Conservation (phyloP, 768 basidiomycete species). For the Obba rivulosa region DNA sequence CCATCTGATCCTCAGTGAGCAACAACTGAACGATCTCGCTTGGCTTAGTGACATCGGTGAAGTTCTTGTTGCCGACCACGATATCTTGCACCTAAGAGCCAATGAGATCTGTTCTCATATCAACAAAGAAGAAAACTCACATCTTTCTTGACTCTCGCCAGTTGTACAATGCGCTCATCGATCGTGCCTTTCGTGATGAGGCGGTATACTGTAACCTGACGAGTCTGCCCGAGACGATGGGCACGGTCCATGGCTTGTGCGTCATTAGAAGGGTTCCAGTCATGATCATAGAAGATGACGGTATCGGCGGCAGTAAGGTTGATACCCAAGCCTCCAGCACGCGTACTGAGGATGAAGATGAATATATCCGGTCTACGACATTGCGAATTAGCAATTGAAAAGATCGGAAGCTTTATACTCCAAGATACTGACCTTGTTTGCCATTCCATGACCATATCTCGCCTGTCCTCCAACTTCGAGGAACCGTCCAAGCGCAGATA, state of each 20-base stretch:
- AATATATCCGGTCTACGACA: slow-evolving; percentile 76
- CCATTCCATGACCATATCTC: slow-evolving; percentile 99
- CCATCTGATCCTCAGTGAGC: slow-evolving; percentile 91
- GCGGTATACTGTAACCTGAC: slow-evolving; percentile 95
- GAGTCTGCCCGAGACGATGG: slow-evolving; percentile 93
- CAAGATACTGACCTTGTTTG: slow-evolving; percentile 71
- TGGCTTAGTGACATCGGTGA: slow-evolving; percentile 89
- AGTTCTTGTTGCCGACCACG: slow-evolving; percentile 94
- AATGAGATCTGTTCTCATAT: slow-evolving; percentile 5
- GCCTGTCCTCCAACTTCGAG: slow-evolving; percentile 89
- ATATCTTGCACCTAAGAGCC: slow-evolving; percentile 90
- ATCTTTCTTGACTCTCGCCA: slow-evolving; percentile 96
- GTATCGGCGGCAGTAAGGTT: slow-evolving; percentile 96
- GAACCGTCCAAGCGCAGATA: slow-evolving; percentile 91
- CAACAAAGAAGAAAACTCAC: slow-evolving; percentile 36
- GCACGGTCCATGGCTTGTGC: slow-evolving; percentile 99
- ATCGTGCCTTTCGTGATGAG: slow-evolving; percentile 92
- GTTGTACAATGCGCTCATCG: slow-evolving; percentile 94
- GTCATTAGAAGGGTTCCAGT: slow-evolving; percentile 97
- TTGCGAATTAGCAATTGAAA: too few species aligned
- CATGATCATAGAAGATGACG: slow-evolving; percentile 91
- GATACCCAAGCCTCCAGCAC: slow-evolving; percentile 94
- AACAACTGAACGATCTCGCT: slow-evolving; percentile 95
- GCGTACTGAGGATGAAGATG: slow-evolving; percentile 85
- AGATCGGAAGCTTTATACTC: too few species aligned